Evolutionary conservation across 2,329 filamentous ascomycete genomes (phyloP), one percentile per base, ranked within the genome.

Genomic region (Paracoccidioides brasiliensis): DNA sequence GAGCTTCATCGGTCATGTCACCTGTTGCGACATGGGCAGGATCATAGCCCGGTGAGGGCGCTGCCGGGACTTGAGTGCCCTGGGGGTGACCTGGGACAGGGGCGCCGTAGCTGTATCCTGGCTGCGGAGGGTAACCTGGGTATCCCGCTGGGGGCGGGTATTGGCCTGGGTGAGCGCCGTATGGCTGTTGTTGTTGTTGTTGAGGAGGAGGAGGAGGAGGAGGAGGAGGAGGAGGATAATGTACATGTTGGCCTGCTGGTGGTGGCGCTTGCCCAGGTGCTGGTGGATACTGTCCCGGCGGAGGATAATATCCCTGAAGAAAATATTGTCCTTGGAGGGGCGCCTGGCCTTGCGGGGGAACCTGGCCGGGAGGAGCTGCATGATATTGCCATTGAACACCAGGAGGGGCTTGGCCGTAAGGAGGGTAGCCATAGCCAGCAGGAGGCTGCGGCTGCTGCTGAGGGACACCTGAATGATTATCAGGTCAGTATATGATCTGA

Each of bases 1-100:
- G 80, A 0, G 88, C 86, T 62, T 93, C 83, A 10, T 76, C 73
- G 3, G 74, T 77, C 50, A 82, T 84, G 60, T 95, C 83, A 15
- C 82, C 80, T 2, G 49, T 52, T 9, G 49, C 35, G 22, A 52
- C 28, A 37, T 40, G 22, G 15, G 49, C 28, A 2, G 35, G 15
- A 12, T 42, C 49, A 64, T 95, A 96, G 40, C 90, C 90, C 0
- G 79, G 71, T 0, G 86, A 86, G 0, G 88, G 81, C 9, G 80
- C 78, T 0, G 84, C 81, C 9, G 85, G 44, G 79, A n/a, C n/a
- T n/a, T n/a, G n/a, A n/a, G n/a, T n/a, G n/a, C n/a, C n/a, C 75
- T 37, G 66, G 64, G 55, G 60, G 58, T 53, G 44, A 6, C 3
- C 5, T 46, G 28, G 28, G 28, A 6, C 28, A 56, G 60, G 61